Base-by-base conservation (phyloP, 805 yeast species). In the Tetrapisispora iriomotensis region DNA sequence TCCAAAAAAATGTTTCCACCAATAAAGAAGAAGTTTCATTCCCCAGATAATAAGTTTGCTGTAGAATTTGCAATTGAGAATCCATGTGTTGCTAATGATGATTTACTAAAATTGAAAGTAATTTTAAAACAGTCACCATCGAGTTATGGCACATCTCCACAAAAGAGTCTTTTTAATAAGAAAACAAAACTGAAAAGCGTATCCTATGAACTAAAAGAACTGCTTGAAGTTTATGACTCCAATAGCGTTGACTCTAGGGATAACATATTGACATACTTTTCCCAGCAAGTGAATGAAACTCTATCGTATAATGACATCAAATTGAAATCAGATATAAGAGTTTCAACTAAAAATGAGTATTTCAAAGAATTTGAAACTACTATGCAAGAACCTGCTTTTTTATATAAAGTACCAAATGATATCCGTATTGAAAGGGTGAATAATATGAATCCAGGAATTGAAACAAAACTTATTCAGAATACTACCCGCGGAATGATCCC, bases 21-120 rank as follows among this genome's bases (percentile, higher is more conserved):
- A 0, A 56, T 73, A 0, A 52, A 65, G 10, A 74, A 70, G 42
- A 53, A 61, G 2, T 60, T 61, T 3, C 62, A 58, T 13, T 70
- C 80, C 1, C 58, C 65, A 14, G 82, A 78, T 50, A 63, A 65
- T 9, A 72, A 68, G 43, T 65, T 72, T 9, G 49, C 69, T 24
- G 62, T 72, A 8, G 72, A 70, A 18, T 61, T 72, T 36, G 58
- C 62, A 6, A 47, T 78, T 15, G 74, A 77, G 1, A 65, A 67
- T 6, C 65, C 76, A 6, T 70, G 79, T 24, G 66, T 77, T n/a
- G 79, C 82, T 1, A 79, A 79, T 0, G 65, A 64, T 37, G 86
- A 79, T 50, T 56, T 60, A 6, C 50, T 77, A 7, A 46, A 51
- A 6, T 37, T 76, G 6, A 51, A 56, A 24, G 48, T 68, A 15